Evolutionary conservation across 345 rosid genomes (phyloP).

Genomic region (Eucalyptus tenuipes): DNA sequence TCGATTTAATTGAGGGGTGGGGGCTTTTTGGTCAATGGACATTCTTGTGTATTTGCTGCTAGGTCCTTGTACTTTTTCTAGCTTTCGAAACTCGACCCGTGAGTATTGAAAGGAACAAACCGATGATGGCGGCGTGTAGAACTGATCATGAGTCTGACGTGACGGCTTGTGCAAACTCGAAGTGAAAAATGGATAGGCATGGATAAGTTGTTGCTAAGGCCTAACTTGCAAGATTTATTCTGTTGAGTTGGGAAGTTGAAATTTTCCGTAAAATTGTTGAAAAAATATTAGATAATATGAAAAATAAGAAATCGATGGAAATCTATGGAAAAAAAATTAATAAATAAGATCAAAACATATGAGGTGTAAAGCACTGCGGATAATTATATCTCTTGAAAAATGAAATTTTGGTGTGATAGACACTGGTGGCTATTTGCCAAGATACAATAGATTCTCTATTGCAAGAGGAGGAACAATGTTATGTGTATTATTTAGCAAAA

Average conservation of each 20-base stretch:
- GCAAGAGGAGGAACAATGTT: not conserved
- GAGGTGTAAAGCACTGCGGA: not conserved
- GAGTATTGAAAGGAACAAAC: fast-evolving
- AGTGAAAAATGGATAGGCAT: not conserved
- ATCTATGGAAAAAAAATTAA: not conserved
- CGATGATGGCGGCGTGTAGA: fast-evolving
- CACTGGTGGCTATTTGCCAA: no score
- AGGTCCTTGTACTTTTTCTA: not conserved
- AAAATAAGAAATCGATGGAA: not conserved
- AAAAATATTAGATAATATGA: not conserved
- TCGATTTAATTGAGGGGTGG: not conserved
- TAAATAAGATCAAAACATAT: not conserved
- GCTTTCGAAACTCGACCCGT: not conserved
- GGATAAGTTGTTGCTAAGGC: not conserved
- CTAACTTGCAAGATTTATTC: not conserved
- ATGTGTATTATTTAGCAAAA: not conserved
- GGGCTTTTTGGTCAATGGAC: not conserved
- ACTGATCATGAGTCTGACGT: not conserved
- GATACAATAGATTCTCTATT: not conserved
- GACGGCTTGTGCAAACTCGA: not conserved
- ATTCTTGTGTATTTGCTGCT: not conserved
- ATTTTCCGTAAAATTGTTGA: not conserved
- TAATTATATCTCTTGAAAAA: not conserved
- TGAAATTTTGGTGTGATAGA: not conserved
- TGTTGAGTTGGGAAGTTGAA: not conserved